phyloP scores from a whole-genome alignment of 2,329 filamentous ascomycete species.

The Emergomyces pasteurianus region DNA sequence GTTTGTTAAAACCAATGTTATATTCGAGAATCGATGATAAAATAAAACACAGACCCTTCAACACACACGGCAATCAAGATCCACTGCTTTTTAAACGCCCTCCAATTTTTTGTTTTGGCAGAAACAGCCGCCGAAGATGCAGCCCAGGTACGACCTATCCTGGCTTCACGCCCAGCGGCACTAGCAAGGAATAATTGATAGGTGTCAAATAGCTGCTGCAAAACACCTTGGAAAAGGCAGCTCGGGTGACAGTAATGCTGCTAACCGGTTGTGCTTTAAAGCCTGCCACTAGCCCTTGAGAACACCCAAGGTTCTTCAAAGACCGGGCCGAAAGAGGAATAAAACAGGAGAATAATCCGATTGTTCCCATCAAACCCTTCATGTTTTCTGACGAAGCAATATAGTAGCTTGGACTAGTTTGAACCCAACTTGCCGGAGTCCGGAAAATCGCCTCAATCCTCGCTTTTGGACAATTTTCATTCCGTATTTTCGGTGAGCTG shows the following conservation, averaged over 20 bases:
- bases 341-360: too few relatives aligned
- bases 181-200: too few relatives aligned
- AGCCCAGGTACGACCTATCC: too few relatives aligned
- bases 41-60: neutral
- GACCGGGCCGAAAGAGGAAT: neutral
- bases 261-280: neutral
- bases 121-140: too few relatives aligned
- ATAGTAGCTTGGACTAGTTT: neutral
- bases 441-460: neutral
- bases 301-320: neutral
- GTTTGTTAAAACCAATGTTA: too few relatives aligned
- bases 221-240: too few relatives aligned
- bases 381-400: neutral
- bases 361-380: neutral
- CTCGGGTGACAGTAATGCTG: neutral
- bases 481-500: neutral
- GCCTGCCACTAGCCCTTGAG: neutral
- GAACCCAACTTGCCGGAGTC: neutral
- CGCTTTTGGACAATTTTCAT: neutral
- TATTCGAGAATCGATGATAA: too few relatives aligned
- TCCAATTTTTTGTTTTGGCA: too few relatives aligned
- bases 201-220: neutral
- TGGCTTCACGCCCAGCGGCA: too few relatives aligned
- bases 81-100: too few relatives aligned
- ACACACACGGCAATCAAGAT: neutral